Percentiles rank a stretch among this genome's conserved stretches.
Evolutionary conservation across 345 rosid species (phyloP).

Genomic region (Gossypium bickii): DNA sequence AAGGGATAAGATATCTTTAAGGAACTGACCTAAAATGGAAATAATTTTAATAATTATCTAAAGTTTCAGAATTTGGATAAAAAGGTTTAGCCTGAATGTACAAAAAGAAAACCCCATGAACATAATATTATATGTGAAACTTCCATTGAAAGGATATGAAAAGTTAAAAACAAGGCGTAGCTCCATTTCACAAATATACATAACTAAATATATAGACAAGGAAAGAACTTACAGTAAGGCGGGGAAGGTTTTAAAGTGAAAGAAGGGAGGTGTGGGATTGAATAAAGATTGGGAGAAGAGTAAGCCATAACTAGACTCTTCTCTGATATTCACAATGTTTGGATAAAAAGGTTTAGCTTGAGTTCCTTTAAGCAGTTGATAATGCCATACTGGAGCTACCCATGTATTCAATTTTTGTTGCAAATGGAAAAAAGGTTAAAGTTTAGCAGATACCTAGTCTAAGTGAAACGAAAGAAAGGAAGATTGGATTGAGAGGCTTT

Average conservation of each 20-base stretch:
- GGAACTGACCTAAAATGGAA: neutral
- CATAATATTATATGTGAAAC: too few relatives aligned
- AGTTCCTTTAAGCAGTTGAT: too few relatives aligned
- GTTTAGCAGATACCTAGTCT: too few relatives aligned
- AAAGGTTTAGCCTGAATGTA: neutral
- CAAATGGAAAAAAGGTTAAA: too few relatives aligned
- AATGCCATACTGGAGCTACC: too few relatives aligned
- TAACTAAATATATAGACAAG: neutral
- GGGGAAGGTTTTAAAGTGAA: slow-evolving; percentile 12
- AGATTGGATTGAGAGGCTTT: too few relatives aligned
- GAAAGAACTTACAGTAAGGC: slow-evolving; percentile 31
- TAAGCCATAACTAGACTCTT: slow-evolving; percentile 14
- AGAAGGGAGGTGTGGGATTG: slow-evolving; percentile 28
- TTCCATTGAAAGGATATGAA: too few relatives aligned
- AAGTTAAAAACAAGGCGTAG: neutral
- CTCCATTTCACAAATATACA: neutral
- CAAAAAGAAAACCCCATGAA: neutral
- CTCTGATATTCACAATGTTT: neutral
- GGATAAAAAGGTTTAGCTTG: too few relatives aligned
- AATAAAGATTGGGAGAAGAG: slow-evolving; percentile 30
- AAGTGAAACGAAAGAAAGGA: too few relatives aligned
- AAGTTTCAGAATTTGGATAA: neutral
- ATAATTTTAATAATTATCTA: neutral
- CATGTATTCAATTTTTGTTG: neutral
- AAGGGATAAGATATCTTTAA: neutral